Evolutionary conservation across 345 rosid species (phyloP).

Genomic region (Aquilaria malaccensis): DNA sequence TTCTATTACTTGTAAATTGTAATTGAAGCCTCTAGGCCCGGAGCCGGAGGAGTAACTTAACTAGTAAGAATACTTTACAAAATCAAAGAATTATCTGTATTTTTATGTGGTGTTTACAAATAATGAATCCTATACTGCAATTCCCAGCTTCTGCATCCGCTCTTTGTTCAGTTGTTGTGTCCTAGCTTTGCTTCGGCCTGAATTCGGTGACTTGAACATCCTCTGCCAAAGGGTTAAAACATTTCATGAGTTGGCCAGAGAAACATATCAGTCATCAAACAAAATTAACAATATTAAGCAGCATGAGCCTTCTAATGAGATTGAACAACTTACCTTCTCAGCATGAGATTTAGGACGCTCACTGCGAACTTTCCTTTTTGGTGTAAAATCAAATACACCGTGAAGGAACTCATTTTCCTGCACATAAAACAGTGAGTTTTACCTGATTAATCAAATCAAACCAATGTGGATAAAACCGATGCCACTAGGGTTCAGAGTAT

Average conservation of each 20-base stretch:
- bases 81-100: too few species aligned
- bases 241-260: too few species aligned
- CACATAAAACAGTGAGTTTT: slow-evolving; percentile 7
- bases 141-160: slow-evolving; percentile 15
- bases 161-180: slow-evolving; percentile 74
- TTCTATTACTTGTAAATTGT: too few species aligned
- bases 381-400: slow-evolving; percentile 63
- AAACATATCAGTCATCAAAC: too few species aligned
- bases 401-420: slow-evolving; percentile 92
- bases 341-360: slow-evolving; percentile 34
- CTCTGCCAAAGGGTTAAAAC: slow-evolving; percentile 36
- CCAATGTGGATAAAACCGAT: not conserved
- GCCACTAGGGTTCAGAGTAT: not conserved
- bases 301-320: not conserved
- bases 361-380: slow-evolving; percentile 43
- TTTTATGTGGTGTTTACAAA: too few species aligned
- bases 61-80: too few species aligned
- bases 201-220: slow-evolving; percentile 74
- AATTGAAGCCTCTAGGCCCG: too few species aligned
- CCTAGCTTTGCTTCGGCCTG: slow-evolving; percentile 70
- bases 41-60: too few species aligned
- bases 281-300: too few species aligned
- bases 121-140: too few species aligned
- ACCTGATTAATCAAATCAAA: slow-evolving; percentile 1
- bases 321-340: slow-evolving; percentile 50